Percentiles rank a stretch among this genome's conserved stretches.
These are phyloP conservation scores for Phytopythium chamaehyphon DNA, from an alignment of 352 stramenopile genomes.

Conservation along the genomic window DNA sequence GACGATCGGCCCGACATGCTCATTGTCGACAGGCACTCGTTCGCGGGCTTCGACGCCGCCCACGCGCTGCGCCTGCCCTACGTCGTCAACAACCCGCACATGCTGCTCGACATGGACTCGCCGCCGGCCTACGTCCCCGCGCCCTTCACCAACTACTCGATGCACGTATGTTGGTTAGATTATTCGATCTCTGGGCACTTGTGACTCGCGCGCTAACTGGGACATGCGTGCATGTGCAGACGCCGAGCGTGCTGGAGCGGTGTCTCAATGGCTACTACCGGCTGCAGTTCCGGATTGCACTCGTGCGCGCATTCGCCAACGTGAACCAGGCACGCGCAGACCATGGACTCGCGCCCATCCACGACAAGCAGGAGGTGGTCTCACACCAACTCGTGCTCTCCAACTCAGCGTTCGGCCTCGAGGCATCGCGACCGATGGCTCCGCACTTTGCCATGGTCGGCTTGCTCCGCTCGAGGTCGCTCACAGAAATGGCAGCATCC, in stretches of 20 bases:
- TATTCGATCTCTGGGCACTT: too few species aligned
- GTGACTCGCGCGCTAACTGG: too few species aligned
- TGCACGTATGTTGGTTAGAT: constrained; percentile 66
- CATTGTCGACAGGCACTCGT: constrained; percentile 78
- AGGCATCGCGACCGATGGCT: constrained; percentile 65
- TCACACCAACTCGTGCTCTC: constrained; percentile 66
- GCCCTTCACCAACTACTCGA: constrained; percentile 80
- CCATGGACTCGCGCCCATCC: constrained; percentile 39
- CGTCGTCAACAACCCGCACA: constrained; percentile 74
- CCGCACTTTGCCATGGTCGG: constrained; percentile 79
- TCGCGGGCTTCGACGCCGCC: constrained; percentile 70
- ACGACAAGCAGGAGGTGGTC: constrained; percentile 51
- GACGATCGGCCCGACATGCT: constrained; percentile 65
- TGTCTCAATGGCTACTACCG: constrained; percentile 79
- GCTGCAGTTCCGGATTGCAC: constrained; percentile 63
- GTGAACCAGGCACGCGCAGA: constrained; percentile 58
- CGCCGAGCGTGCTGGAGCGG: constrained; percentile 63
- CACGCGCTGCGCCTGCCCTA: constrained; percentile 66
- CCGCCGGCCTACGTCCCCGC: constrained; percentile 74
- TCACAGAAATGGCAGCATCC: constrained; percentile 7
- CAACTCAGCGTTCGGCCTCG: constrained; percentile 82
- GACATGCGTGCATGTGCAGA: constrained; percentile 22
- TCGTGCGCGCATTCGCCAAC: constrained; percentile 57
- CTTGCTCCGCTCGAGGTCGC: constrained; percentile 34
- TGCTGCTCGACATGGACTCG: constrained; percentile 84